Evolutionary conservation across 2,329 filamentous ascomycete genomes (phyloP), one percentile per base, ranked within the genome.

Genomic region (Botrytis deweyae): DNA sequence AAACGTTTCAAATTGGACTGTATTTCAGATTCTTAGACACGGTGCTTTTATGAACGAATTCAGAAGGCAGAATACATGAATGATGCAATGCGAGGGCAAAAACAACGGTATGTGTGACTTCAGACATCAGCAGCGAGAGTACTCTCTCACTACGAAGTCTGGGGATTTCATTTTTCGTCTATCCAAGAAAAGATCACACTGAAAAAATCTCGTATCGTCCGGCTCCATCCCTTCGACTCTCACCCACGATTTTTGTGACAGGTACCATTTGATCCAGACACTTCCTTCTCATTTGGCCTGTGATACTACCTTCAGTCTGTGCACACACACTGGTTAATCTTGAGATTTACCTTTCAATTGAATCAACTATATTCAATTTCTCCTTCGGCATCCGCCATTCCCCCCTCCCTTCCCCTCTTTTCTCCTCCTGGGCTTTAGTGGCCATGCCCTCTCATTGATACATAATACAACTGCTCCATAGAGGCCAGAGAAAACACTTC

Each of bases 281-380:
- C 52, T 58, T 58, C 52, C 52, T 58, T 58, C 52, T 29, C 52
- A 7, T 58, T 29, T 58, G 52, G 14, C 6, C n/a, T 29, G 52
- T 8, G n/a, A 29, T 58, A 29, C 6, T 18, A 29, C 52, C n/a
- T 18, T 29, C 52, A 29, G n/a, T 18, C 52, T 18, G 7, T 8
- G 16, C 14, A 58, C 2, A n/a, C 16, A 18, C 14, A 29, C n/a
- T 18, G 52, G 16, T 58, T 29, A 3, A 29, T 33, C 14, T 58
- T 29, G 12, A 58, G 16, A 18, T 58, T 29, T 2, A 18, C 14
- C 29, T 55, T 55, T 14, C n/a, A n/a, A 55, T 55, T 58, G 52
- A 58, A 58, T 58, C 52, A 29, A 58, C 52, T 58, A n/a, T 63
- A 42, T 63, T 63, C 61, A 40, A 42, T 63, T n/a, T 42, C 38